phyloP scores from a whole-genome alignment of 192 early-diverging fungal genomes.

The Lobosporangium transversale region DNA sequence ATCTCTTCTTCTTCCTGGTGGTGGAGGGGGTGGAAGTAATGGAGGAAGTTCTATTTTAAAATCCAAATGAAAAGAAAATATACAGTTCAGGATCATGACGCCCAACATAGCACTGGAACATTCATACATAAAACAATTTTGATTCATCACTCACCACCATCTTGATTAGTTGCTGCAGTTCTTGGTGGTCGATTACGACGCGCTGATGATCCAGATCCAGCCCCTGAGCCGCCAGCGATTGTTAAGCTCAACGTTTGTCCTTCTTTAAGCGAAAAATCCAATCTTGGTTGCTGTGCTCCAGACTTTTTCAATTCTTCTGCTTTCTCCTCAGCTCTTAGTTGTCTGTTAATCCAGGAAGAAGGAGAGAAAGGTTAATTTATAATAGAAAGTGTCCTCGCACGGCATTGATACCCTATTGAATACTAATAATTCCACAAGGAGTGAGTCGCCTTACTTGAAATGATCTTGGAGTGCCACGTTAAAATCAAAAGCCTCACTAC shows the following conservation, averaged over 20 bases:
- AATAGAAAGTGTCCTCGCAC: no score
- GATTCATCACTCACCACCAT: no score
- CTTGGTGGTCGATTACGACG: constrained; percentile 38
- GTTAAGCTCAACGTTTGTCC: constrained; percentile 82
- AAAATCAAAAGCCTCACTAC: constrained; percentile 87
- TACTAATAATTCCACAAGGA: no score
- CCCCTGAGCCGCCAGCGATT: constrained; percentile 63
- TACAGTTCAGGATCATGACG: no score
- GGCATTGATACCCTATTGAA: no score
- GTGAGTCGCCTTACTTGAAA: constrained; percentile 72
- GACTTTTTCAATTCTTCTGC: constrained; percentile 45
- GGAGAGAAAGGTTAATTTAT: neutral
- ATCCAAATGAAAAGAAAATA: no score
- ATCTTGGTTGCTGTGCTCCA: constrained; percentile 58
- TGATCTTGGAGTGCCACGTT: constrained; percentile 91
- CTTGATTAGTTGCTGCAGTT: constrained; percentile 14
- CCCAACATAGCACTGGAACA: neutral
- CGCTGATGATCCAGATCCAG: constrained; percentile 20
- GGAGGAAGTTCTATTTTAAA: constrained; percentile 19
- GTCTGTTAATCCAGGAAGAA: constrained; percentile 34
- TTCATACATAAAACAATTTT: neutral
- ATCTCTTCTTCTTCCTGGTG: constrained; percentile 34
- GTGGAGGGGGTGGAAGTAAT: constrained; percentile 47
- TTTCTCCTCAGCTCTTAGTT: constrained; percentile 60
- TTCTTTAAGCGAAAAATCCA: constrained; percentile 84